phyloP scores from a whole-genome alignment of 1,284 basidiomycete species.

The Apiotrichum porosum region DNA sequence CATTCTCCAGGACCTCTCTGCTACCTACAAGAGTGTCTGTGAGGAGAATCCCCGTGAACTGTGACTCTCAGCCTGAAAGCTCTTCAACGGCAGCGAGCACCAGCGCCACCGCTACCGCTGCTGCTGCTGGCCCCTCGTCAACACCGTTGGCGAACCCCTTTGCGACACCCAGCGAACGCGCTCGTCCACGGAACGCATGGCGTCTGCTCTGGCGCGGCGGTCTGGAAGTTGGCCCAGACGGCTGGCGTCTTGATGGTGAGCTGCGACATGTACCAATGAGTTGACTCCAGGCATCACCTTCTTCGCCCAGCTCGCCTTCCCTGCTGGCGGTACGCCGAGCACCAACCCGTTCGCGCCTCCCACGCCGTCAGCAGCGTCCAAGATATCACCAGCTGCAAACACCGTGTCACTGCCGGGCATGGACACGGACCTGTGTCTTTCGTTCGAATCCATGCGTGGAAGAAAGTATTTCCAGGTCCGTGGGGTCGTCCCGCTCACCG shows the following conservation, averaged over 20 bases:
- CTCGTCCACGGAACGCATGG: slow-evolving; percentile 19
- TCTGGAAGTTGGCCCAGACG: slow-evolving; percentile 43
- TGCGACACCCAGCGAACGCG: neutral
- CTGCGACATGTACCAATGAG: neutral
- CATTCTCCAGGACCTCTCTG: neutral
- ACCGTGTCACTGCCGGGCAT: slow-evolving; percentile 14
- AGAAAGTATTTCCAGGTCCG: slow-evolving; percentile 41
- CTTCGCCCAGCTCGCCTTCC: slow-evolving; percentile 35
- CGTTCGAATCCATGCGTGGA: slow-evolving; percentile 47
- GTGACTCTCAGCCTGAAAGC: too few relatives aligned
- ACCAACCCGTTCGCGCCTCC: slow-evolving; percentile 7
- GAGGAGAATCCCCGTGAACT: too few relatives aligned
- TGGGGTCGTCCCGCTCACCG: slow-evolving; percentile 29
- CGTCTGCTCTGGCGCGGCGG: slow-evolving; percentile 47
- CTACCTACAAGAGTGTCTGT: neutral
- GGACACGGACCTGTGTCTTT: slow-evolving; percentile 46
- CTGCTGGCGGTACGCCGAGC: neutral
- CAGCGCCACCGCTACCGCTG: neutral
- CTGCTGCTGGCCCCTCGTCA: neutral
- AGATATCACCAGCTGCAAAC: too few relatives aligned
- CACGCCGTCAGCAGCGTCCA: slow-evolving; percentile 9
- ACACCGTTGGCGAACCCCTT: neutral
- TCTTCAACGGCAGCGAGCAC: too few relatives aligned
- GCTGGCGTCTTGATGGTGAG: slow-evolving; percentile 45
- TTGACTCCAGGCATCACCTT: slow-evolving; percentile 38